These are phyloP conservation scores for Pezicula rhizophila DNA, from an alignment of 2,329 filamentous ascomycete species.

Conservation along the genomic window DNA sequence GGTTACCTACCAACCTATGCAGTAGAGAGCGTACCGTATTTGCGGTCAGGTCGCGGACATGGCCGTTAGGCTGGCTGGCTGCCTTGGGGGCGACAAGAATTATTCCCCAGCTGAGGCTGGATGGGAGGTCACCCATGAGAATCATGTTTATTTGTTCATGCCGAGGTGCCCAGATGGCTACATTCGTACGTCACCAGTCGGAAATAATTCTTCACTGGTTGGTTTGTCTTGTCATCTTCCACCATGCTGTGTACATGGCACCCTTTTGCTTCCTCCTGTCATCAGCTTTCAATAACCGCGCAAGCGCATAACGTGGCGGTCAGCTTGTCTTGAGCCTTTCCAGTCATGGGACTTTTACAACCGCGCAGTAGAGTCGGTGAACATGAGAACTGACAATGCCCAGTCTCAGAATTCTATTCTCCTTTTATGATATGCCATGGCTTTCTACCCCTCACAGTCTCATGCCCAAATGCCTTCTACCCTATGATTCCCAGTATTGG, in stretches of 20 bases:
- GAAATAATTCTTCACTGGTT: not conserved
- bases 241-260: not conserved
- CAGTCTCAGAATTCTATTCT: too few species aligned
- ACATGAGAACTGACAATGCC: too few species aligned
- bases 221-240: not conserved
- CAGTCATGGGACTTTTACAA: not conserved
- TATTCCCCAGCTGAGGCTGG: too few species aligned
- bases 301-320: not conserved
- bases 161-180: too few species aligned
- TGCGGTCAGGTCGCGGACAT: too few species aligned
- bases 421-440: not conserved
- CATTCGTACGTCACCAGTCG: too few species aligned
- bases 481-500: not conserved
- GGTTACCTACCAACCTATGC: too few species aligned
- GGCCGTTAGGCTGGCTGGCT: too few species aligned
- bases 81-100: too few species aligned
- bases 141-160: too few species aligned
- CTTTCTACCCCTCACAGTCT: not conserved
- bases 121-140: too few species aligned
- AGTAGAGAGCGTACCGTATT: too few species aligned
- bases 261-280: not conserved
- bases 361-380: not conserved
- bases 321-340: not conserved
- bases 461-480: not conserved
- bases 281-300: not conserved